phyloP scores from a whole-genome alignment of 1,284 basidiomycete species.

The Heterobasidion annosum region DNA sequence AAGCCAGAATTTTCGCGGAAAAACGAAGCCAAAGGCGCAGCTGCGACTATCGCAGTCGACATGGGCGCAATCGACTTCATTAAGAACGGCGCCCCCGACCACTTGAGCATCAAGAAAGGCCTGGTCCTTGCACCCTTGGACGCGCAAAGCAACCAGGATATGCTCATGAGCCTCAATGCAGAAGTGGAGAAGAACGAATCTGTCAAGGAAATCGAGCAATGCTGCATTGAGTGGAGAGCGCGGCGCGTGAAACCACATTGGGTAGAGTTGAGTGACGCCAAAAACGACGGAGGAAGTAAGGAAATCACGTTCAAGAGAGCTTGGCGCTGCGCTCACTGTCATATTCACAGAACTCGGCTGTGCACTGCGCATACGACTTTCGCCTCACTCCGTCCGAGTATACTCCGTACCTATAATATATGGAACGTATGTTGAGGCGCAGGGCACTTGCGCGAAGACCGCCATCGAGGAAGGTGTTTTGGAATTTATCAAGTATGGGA shows the following conservation, averaged over 20 bases:
- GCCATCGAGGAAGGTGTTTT: conserved; percentile 43
- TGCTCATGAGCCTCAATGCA: conserved; percentile 5
- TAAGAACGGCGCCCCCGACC: conserved; percentile 27
- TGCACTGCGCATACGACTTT: conserved; percentile 43
- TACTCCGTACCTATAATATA: conserved; percentile 40
- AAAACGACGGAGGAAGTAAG: conserved; percentile 33
- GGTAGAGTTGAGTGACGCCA: conserved; percentile 38
- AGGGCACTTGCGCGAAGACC: conserved; percentile 37
- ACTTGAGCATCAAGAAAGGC: conserved; percentile 19
- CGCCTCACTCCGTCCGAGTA: conserved; percentile 32
- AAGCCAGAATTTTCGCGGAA: conserved; percentile 32
- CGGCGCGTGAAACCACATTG: conserved; percentile 38
- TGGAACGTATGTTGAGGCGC: conserved; percentile 32
- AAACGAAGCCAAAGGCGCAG: conserved; percentile 43
- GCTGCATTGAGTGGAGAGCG: conserved; percentile 43
- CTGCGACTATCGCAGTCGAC: conserved; percentile 42
- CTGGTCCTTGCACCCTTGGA: conserved; percentile 27
- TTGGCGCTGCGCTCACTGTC: not conserved
- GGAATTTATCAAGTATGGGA: conserved; percentile 46
- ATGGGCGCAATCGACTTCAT: conserved; percentile 54
- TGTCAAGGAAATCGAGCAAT: conserved; percentile 35
- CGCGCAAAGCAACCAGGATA: conserved; percentile 10
- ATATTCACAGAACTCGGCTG: conserved; percentile 37
- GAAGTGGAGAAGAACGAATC: conserved; percentile 14
- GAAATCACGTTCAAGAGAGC: conserved; percentile 2